These are phyloP conservation scores for Penicillium crustosum DNA, from an alignment of 2,329 filamentous ascomycete genomes.

Conservation along the genomic window DNA sequence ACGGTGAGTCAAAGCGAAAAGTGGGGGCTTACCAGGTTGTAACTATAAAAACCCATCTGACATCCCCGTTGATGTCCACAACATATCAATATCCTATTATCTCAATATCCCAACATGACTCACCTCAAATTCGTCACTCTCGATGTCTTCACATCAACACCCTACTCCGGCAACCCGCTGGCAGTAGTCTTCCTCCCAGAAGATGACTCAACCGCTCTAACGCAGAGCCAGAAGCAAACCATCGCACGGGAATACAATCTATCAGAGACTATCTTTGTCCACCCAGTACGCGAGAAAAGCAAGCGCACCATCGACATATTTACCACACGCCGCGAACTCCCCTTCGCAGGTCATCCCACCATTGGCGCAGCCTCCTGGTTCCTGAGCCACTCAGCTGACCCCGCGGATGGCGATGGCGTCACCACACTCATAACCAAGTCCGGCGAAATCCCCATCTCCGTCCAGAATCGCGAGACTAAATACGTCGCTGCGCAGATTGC, in stretches of 20 bases:
- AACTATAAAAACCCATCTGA: background rate
- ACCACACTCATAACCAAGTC: constrained; percentile 55
- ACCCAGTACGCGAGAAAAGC: constrained; percentile 26
- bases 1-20: constrained; percentile 2
- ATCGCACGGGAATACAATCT: constrained; percentile 60
- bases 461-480: constrained; percentile 9
- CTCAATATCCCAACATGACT: constrained; percentile 21
- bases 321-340: constrained; percentile 51
- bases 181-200: constrained; percentile 53
- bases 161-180: constrained; percentile 54
- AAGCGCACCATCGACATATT: constrained; percentile 54
- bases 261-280: constrained; percentile 58
- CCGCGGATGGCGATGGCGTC: constrained; percentile 7
- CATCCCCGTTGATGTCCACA: background rate
- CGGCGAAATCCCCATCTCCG: constrained; percentile 54
- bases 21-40: background rate
- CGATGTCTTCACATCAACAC: constrained; percentile 46
- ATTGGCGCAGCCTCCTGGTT: constrained; percentile 57
- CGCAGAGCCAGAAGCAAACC: constrained; percentile 52
- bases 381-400: constrained; percentile 27
- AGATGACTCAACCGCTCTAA: constrained; percentile 32
- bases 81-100: background rate
- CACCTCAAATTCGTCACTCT: constrained; percentile 37
- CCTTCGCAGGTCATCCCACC: constrained; percentile 60
- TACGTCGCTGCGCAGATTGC: constrained; percentile 35